These are phyloP conservation scores for Jaenimonas drosophilae DNA, from an alignment of 208 protist species.

Conservation along the genomic window DNA sequence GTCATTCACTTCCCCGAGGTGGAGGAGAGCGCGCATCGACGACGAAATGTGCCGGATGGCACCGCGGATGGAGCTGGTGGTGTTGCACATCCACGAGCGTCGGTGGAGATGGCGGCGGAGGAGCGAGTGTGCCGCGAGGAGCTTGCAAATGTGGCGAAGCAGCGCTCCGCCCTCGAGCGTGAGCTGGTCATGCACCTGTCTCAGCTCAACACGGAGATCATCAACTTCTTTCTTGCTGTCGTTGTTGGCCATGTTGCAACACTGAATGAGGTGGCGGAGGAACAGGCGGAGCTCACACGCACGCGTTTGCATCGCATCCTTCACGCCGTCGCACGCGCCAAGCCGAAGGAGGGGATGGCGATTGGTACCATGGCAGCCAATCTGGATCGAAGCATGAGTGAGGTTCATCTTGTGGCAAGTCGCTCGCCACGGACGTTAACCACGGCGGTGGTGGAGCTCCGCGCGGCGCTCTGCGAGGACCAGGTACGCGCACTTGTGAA, in stretches of 20 bases:
- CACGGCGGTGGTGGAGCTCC: neutral
- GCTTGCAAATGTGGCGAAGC: constrained; percentile 5
- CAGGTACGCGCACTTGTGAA: constrained; percentile 37
- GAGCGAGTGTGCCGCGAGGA: neutral
- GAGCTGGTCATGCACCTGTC: constrained; percentile 46
- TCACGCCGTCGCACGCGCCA: constrained; percentile 1
- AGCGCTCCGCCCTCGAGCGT: constrained; percentile 18
- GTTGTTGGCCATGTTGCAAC: constrained; percentile 16
- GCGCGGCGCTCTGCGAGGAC: constrained; percentile 68
- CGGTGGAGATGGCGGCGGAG: neutral
- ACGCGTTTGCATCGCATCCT: constrained; percentile 4
- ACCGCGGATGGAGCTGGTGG: too few relatives aligned
- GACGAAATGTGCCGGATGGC: neutral
- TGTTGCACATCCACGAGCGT: too few relatives aligned
- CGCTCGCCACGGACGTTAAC: neutral
- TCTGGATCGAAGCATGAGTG: too few relatives aligned
- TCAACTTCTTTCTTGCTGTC: constrained; percentile 63
- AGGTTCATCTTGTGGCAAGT: too few relatives aligned
- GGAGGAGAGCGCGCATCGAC: too few relatives aligned
- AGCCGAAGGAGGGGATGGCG: neutral
- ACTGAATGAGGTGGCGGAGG: neutral
- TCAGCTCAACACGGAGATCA: constrained; percentile 74
- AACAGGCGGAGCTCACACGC: constrained; percentile 1
- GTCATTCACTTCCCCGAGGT: too few relatives aligned
- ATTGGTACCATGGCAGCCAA: neutral